Evolutionary conservation across 2,329 filamentous ascomycete genomes (phyloP).

Genomic region (Epichloe bromicola): DNA sequence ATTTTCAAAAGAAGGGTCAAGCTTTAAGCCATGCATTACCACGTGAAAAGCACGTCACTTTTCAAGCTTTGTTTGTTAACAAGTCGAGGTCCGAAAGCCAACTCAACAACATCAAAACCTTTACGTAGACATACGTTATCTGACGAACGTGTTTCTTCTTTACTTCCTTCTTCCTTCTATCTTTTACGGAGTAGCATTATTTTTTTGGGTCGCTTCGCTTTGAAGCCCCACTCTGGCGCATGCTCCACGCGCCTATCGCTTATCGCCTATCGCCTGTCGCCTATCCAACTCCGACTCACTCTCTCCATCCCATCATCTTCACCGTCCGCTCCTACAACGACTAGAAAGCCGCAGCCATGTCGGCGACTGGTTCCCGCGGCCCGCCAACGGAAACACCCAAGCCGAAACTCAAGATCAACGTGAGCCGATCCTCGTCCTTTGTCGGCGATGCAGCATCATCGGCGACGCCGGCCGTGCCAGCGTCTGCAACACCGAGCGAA

Average conservation of each 20-base stretch:
- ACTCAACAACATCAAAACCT: too few species aligned
- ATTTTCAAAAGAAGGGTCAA: too few species aligned
- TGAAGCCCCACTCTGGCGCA: background rate
- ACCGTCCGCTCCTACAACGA: background rate
- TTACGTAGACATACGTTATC: too few species aligned
- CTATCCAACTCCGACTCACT: too few species aligned
- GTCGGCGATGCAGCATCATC: constrained; percentile 15
- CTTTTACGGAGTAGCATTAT: too few species aligned
- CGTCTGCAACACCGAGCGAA: constrained; percentile 17
- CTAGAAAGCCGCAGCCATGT: background rate
- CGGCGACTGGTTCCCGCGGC: constrained; percentile 7
- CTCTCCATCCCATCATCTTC: background rate
- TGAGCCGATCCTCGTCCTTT: constrained; percentile 24
- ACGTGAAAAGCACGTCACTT: too few species aligned
- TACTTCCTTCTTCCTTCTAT: too few species aligned
- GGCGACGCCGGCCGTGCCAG: constrained; percentile 6
- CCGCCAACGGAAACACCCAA: constrained; percentile 18
- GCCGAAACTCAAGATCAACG: constrained; percentile 27
- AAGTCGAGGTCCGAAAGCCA: too few species aligned
- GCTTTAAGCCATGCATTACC: too few species aligned
- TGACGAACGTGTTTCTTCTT: too few species aligned
- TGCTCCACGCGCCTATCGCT: background rate
- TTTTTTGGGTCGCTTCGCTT: background rate
- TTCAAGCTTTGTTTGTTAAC: too few species aligned
- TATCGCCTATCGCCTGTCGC: too few species aligned